These are phyloP conservation scores for Kentomonas sorsogonicus DNA, from an alignment of 208 protist species.

Conservation along the genomic window DNA sequence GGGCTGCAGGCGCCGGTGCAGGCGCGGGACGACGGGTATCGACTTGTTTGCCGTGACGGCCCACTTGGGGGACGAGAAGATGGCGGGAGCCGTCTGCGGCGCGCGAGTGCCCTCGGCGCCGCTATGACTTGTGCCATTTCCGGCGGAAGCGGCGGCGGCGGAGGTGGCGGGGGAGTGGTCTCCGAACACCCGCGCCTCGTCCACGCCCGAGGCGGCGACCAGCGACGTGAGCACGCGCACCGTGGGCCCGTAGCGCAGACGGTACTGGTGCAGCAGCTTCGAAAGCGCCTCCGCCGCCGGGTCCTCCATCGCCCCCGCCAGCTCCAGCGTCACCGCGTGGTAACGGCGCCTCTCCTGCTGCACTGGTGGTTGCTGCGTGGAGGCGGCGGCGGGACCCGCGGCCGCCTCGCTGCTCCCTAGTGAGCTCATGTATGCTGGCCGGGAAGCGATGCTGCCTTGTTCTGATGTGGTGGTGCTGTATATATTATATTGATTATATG, in stretches of 20 bases:
- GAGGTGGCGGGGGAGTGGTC: neutral
- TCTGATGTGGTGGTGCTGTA: neutral
- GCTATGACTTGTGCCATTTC: neutral
- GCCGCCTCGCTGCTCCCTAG: no score
- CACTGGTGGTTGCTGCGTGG: neutral
- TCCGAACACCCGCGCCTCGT: conserved; percentile 42
- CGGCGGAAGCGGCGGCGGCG: neutral
- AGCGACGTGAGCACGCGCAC: conserved; percentile 56
- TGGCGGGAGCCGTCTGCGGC: neutral
- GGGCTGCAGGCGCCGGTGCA: no score
- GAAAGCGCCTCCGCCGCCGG: conserved; percentile 18
- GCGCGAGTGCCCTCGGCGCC: neutral
- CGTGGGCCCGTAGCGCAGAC: conserved; percentile 55
- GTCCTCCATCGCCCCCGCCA: conserved; percentile 53
- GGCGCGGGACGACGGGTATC: conserved; percentile 20
- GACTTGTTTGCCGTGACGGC: conserved; percentile 25
- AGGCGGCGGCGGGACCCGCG: no score
- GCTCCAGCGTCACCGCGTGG: conserved; percentile 36
- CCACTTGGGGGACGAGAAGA: conserved; percentile 15
- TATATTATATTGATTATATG: neutral
- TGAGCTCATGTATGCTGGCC: no score
- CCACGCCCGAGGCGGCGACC: conserved; percentile 21
- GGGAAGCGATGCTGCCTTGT: no score
- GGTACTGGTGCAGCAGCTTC: conserved; percentile 42
- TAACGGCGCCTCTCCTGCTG: neutral